These are phyloP conservation scores for Trichaptum fuscoviolaceum DNA, from an alignment of 768 basidiomycete species.

Conservation along the genomic window DNA sequence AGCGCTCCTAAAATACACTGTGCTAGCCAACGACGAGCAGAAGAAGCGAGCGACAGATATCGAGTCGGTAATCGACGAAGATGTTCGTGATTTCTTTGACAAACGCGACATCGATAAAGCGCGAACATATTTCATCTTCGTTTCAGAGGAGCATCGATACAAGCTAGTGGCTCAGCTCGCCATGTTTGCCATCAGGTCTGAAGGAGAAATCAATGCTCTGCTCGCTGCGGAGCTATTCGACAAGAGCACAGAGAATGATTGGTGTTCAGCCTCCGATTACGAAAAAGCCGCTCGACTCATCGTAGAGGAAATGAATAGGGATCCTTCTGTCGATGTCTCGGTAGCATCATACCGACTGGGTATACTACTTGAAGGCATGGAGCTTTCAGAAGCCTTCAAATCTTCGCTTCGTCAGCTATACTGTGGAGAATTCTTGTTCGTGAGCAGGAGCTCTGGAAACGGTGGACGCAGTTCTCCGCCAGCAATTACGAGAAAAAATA, in stretches of 20 bases:
- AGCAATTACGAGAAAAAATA: neutral
- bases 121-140: slow-evolving; percentile 73
- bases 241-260: slow-evolving; percentile 45
- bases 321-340: neutral
- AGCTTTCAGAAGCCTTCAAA: neutral
- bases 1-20: neutral
- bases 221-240: slow-evolving; percentile 74
- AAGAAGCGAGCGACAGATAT: slow-evolving; percentile 32
- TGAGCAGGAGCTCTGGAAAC: no score
- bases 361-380: neutral
- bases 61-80: slow-evolving; percentile 71
- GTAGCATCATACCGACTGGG: neutral
- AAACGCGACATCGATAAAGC: slow-evolving; percentile 84
- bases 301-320: neutral
- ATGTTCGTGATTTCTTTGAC: slow-evolving; percentile 81
- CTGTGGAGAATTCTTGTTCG: no score
- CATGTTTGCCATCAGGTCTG: slow-evolving; percentile 60
- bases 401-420: neutral
- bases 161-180: slow-evolving; percentile 72
- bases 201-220: slow-evolving; percentile 58
- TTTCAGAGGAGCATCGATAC: slow-evolving; percentile 60
- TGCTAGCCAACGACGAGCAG: neutral
- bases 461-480: neutral
- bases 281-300: neutral
- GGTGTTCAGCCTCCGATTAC: slow-evolving; percentile 1